Base-by-base conservation (phyloP, 345 rosid genomes). In the Populus davidiana region DNA sequence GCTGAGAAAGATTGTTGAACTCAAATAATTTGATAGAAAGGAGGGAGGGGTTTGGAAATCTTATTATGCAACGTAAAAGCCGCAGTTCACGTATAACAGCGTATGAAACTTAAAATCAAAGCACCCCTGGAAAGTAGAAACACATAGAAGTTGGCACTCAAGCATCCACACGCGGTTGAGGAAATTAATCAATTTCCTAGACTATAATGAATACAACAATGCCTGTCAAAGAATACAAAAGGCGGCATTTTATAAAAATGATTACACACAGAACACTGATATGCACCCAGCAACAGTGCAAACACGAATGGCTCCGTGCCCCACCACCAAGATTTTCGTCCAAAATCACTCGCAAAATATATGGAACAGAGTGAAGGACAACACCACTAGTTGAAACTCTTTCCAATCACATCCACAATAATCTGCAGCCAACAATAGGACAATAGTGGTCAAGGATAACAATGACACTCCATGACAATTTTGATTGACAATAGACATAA, bases 221-320 rank as follows among this genome's bases (percentile, higher is more conserved):
- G n/a, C 77, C 70, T 41, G 33, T 20, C 59, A 74, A 3, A 6
- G 35, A 23, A 29, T 5, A 27, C 6, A 61, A 63, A 74, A 9
- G 27, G 17, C 27, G 8, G 31, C 59, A 62, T 7, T 39, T 73
- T 23, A 41, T 11, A 25, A 11, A 39, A 67, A 35, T 33, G 52
- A 29, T 10, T n/a, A 6, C 23, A 21, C 50, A 67, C 52, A 72
- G 47, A 1, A 13, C 5, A 59, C 2, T 10, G 50, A 21, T 50
- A 74, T 41, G 38, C n/a, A 31, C 41, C 61, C 75, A 73, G 56
- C 50, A 71, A 72, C 20, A 72, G 11, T 43, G 47, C 47, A 43
- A 11, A 13, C 47, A 43, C 14, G 47, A 10, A 69, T 64, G 69
- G 38, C 12, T 62, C 50, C 31, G 9, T 63, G 47, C 47, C 14